Percentiles rank a stretch among this genome's conserved stretches.
phyloP scores from a whole-genome alignment of 2,329 filamentous ascomycete genomes.

The Cladosporium halotolerans region DNA sequence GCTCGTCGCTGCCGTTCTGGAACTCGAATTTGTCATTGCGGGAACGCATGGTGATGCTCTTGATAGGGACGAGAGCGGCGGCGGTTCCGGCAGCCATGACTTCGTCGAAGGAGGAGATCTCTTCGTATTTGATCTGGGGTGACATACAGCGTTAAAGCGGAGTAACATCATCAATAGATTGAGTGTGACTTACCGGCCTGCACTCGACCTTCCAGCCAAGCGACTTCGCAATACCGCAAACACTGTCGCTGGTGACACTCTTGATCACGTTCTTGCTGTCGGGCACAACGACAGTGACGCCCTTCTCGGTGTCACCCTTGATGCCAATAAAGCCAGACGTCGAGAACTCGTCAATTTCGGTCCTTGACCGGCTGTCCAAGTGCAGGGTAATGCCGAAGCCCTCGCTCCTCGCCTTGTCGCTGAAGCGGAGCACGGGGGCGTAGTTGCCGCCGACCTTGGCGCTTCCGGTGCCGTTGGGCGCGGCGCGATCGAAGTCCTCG shows the following conservation, averaged over 20 bases:
- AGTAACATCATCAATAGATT: not conserved
- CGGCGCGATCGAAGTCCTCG: conserved; percentile 87
- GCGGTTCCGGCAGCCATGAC: conserved; percentile 90
- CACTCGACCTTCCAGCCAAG: conserved; percentile 83
- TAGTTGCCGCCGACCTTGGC: conserved; percentile 98
- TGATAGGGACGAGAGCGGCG: conserved; percentile 83
- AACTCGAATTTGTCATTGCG: conserved; percentile 52
- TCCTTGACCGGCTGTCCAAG: conserved; percentile 75
- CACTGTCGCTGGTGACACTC: conserved; percentile 74
- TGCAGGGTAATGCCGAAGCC: conserved; percentile 95
- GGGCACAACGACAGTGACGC: conserved; percentile 71
- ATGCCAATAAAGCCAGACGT: conserved; percentile 90
- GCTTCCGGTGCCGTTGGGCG: conserved; percentile 81
- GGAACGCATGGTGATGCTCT: conserved; percentile 71
- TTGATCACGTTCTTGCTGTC: conserved; percentile 83
- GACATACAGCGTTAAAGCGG: not conserved
- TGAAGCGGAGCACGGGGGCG: conserved; percentile 82
- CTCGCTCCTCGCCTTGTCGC: conserved; percentile 68
- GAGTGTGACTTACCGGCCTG: conserved; percentile 49
- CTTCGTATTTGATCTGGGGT: conserved; percentile 58
- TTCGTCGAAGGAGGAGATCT: conserved; percentile 61
- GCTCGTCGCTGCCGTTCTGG: conserved; percentile 54
- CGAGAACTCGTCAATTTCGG: conserved; percentile 90
- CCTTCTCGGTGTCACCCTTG: conserved; percentile 46
- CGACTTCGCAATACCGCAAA: conserved; percentile 66